A percentile compares a stretch with the other conserved stretches of the same genome.
phyloP scores from a whole-genome alignment of 441 rosid genomes.

The Gossypium lobatum region DNA sequence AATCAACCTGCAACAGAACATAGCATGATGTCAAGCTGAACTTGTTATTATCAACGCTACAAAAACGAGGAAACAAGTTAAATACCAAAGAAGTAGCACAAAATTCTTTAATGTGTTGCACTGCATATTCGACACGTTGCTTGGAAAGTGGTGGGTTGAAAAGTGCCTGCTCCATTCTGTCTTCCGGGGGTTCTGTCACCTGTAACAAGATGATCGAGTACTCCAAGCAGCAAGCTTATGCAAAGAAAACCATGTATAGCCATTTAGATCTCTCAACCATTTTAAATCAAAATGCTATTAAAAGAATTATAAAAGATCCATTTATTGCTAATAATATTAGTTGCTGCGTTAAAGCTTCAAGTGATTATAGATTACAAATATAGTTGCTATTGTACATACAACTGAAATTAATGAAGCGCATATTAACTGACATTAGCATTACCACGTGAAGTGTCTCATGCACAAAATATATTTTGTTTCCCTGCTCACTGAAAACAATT shows the following conservation, averaged over 20 bases:
- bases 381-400: neutral
- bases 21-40: slow-evolving; percentile 11
- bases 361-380: neutral
- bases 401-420: neutral
- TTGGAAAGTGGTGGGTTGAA: slow-evolving; percentile 93
- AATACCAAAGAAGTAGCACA: slow-evolving; percentile 67
- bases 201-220: slow-evolving; percentile 48
- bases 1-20: slow-evolving; percentile 54
- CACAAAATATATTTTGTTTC: neutral
- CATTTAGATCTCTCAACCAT: slow-evolving; percentile 10
- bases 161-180: slow-evolving; percentile 93
- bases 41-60: slow-evolving; percentile 4
- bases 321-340: neutral
- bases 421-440: neutral
- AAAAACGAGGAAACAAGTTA: slow-evolving; percentile 11
- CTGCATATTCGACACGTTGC: slow-evolving; percentile 90
- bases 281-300: neutral
- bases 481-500: neutral
- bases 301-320: neutral
- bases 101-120: slow-evolving; percentile 70
- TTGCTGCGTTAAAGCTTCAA: neutral
- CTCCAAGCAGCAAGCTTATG: slow-evolving; percentile 49
- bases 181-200: slow-evolving; percentile 76
- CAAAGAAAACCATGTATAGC: slow-evolving; percentile 10
- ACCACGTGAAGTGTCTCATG: neutral